Evolutionary conservation across 202 grass and related monocot species (phyloP), one percentile per base, ranked within the genome.

Genomic region (Dendrocalamus latiflorus): DNA sequence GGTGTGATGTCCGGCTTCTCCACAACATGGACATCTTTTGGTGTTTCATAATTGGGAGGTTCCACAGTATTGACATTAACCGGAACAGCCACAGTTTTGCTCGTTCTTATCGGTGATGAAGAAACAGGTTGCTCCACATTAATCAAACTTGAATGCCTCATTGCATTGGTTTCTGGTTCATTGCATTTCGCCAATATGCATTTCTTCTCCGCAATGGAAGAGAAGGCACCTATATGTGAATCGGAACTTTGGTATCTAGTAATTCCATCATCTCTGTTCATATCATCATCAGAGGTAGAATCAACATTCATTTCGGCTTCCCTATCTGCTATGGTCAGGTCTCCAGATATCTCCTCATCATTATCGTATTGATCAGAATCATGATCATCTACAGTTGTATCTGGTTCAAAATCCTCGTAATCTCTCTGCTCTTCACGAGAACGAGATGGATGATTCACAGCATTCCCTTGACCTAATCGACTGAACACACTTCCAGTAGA

Each of bases 401-500:
- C 80, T 72, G 36, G 83, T 65, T 81, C 86, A 75, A 85, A 59
- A 78, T 94, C 77, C 39, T 77, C 86, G 70, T 66, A 77, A 20
- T 89, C 81, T 83, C 73, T 71, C 36, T 72, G 77, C 66, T 86
- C 53, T 92, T 79, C 74, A 71, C 38, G 68, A 68, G 83, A 86
- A 86, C 4, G 17, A 77, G 85, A 72, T 69, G 57, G 47, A 60
- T 80, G 74, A 54, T 77, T 87, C 34, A 76, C 72, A 78, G 18
- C 26, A 69, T 75, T 92, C 64, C 78, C 88, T 78, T 90, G 88
- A 74, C 91, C 85, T 81, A 97, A 91, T 88, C 94, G 76, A 84
- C 90, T 87, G 81, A 97, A 97, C 50, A 97, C 91, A 83, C 91
- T 94, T 87, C 88, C 78, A 65, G 86, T 87, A 81, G 86, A 81